Conservation (phyloP, 2,329 filamentous ascomycete species). For the Colletotrichum paranaense region DNA sequence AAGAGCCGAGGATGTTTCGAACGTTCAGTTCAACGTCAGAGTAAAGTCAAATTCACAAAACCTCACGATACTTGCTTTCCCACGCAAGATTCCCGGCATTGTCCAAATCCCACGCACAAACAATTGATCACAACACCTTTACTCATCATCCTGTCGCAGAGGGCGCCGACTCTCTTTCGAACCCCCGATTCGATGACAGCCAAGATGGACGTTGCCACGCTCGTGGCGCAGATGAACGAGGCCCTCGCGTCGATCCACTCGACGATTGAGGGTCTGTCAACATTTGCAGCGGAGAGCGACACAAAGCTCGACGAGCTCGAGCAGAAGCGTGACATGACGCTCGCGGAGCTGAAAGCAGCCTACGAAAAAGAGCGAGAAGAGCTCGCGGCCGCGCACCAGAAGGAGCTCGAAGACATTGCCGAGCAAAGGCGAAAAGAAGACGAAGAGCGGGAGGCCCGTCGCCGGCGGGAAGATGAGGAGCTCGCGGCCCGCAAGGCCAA, state of each 20-base stretch:
- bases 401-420: conserved; percentile 46
- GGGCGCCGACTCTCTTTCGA: conserved; percentile 11
- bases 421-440: conserved; percentile 53
- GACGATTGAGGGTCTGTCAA: conserved; percentile 49
- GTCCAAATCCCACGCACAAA: not conserved
- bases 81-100: not conserved
- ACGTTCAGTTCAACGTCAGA: conserved; percentile 3
- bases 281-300: conserved; percentile 44
- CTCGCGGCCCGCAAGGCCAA: conserved; percentile 39
- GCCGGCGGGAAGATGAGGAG: conserved; percentile 51
- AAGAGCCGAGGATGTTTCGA: conserved; percentile 9
- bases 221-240: conserved; percentile 56
- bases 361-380: conserved; percentile 47
- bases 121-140: not conserved
- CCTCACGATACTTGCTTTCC: conserved; percentile 1
- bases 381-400: conserved; percentile 43
- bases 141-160: not conserved
- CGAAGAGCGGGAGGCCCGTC: conserved; percentile 50
- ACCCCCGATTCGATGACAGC: conserved; percentile 15
- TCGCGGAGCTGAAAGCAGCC: conserved; percentile 44
- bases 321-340: conserved; percentile 46
- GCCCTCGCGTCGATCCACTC: conserved; percentile 52
- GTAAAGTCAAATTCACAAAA: conserved; percentile 12
- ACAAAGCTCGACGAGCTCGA: conserved; percentile 53
- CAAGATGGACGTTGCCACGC: conserved; percentile 49